Base-by-base conservation (phyloP, 2,329 filamentous ascomycete species). In the Exophiala sp. region DNA sequence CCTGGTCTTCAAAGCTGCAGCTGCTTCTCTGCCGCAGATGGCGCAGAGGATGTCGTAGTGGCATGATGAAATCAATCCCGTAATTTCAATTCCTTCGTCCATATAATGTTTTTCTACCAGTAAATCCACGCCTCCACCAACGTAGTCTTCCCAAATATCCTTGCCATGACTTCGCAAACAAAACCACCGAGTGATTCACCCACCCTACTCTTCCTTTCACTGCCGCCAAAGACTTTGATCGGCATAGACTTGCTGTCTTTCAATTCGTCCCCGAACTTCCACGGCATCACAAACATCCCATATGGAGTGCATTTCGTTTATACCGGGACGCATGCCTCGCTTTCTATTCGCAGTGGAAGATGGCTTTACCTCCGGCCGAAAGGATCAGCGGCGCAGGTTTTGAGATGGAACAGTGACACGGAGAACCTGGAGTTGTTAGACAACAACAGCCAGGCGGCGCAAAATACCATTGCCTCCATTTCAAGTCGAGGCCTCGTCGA, bases 281-380 rank as follows among this genome's bases (percentile, higher is more conserved):
- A 74, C 49, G 81, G 81, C 22, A 75, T 84, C 58, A 79, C 76
- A 55, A 73, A 79, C 56, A 60, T 84, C 2, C 77, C 80, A 0
- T 60, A 68, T 1, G 80, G 80, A 37, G 72, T 76, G 61, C 81
- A 83, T 61, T 82, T 83, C 57, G 65, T 81, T 14, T 84, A 82
- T 62, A 78, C 74, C 0, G 76, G 79, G 19, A 74, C 76, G 16
- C 80, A 77, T 48, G 72, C 73, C 43, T 76, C 75, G 2, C 70
- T 81, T 11, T 82, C 80, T 0, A 69, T 83, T 22, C 73, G 81
- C n/a, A 74, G 79, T 50, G 81, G 81, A 8, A 70, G 75, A 27
- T 84, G 81, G 81, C 42, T 62, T 56, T 14, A 56, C 53, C n/a
- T 60, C 57, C 8, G 48, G 14, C 6, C 38, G 2, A 14, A 8